phyloP scores from a whole-genome alignment of 2,329 filamentous ascomycete species.

The Sordariomycetes sp. region DNA sequence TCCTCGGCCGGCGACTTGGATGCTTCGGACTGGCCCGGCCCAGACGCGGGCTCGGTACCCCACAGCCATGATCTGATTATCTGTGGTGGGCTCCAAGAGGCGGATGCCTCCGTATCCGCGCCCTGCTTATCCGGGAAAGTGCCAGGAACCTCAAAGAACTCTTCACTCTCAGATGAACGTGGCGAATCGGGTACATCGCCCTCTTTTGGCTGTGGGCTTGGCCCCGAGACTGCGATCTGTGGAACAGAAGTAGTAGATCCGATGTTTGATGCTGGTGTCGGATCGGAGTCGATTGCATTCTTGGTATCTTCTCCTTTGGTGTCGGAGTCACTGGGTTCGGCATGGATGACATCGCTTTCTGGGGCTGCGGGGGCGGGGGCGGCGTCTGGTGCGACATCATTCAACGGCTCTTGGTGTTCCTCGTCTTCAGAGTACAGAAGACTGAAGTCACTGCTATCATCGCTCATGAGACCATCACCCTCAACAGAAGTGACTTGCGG shows the following conservation, averaged over 20 bases:
- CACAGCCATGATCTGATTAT: neutral
- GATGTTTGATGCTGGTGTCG: neutral
- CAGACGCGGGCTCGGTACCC: neutral
- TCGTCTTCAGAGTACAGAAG: conserved; percentile 21
- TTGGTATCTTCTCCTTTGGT: neutral
- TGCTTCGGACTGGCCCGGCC: neutral
- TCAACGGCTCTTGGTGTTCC: conserved; percentile 14
- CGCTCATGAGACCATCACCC: conserved; percentile 46
- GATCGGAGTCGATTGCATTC: neutral
- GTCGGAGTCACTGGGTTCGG: neutral
- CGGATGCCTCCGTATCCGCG: neutral
- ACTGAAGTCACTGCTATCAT: conserved; percentile 7
- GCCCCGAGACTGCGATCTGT: conserved; percentile 30
- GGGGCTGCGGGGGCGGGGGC: neutral
- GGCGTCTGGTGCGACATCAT: neutral
- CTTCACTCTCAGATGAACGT: conserved; percentile 7
- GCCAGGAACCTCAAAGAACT: conserved; percentile 44
- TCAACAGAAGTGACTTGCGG: conserved; percentile 63
- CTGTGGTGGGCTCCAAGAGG: neutral
- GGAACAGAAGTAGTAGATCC: conserved; percentile 20
- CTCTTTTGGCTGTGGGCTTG: conserved; percentile 17
- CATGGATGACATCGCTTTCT: neutral
- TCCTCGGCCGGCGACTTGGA: neutral
- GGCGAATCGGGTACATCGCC: conserved; percentile 1
- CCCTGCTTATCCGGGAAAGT: conserved; percentile 39